Evolutionary conservation across 2,329 filamentous ascomycete genomes (phyloP), one percentile per base, ranked within the genome.

Genomic region (Pseudocercospora musae): DNA sequence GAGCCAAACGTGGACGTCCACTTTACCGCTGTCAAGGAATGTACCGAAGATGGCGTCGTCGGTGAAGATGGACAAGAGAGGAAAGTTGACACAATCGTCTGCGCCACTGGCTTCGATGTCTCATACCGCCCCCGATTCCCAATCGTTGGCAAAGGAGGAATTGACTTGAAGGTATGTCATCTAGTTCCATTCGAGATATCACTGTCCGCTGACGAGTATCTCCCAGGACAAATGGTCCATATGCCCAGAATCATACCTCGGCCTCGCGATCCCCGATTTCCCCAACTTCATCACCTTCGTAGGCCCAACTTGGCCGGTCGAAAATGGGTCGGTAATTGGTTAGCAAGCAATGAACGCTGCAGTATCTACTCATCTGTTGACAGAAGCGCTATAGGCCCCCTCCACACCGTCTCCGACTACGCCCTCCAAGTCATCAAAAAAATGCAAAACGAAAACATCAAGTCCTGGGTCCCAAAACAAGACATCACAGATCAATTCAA

Each of bases 1-100:
- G 75, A 82, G 58, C 72, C 75, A 7, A 83, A 83, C 57, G 79
- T 83, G 1, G 78, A 82, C 65, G 80, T 83, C 0, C 79, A 82
- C 64, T 83, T 82, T 66, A 79, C 80, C 1, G 73, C 77, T 1
- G 80, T 82, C 2, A 72, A 71, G 13, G 74, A 75, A 27, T 78
- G 81, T 60, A 82, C 80, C 0, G 76, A 79, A 62, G 76, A 78
- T 3, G 80, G 80, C 1, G 76, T 81, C 0, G 73, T 81, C 0
- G 79, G 79, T 10, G 74, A 68, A 5, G 76, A 82, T 54, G 79
- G 79, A 8, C 62, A 70, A 0, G 76, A 79, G 69, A 71, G 76
- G 27, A 72, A 77, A 57, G 73, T 75, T 7, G 78, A 80, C 64
- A 78, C 76, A 2, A 76, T 80, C n/a, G 68, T 80, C 15, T 80